Conservation (phyloP, 371 early-diverging fungal species). For the Lichtheimia hyalospora region DNA sequence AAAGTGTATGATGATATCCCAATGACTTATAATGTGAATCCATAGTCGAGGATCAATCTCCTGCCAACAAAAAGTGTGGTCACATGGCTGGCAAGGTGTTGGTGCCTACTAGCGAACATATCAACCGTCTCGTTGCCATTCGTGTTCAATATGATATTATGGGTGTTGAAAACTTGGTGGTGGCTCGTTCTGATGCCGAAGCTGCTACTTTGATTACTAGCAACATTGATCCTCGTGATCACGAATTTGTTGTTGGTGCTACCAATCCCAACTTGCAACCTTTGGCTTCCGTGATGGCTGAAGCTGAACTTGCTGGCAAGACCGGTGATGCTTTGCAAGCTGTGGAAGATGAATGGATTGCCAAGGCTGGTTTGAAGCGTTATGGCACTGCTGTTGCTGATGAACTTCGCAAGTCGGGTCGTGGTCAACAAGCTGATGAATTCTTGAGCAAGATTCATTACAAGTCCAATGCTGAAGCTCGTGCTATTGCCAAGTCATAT, state of each 20-base stretch:
- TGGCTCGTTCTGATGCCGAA: slow-evolving; percentile 97
- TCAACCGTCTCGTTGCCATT: slow-evolving; percentile 94
- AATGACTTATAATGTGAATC: too few relatives aligned
- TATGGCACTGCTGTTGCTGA: slow-evolving; percentile 85
- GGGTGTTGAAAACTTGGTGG: slow-evolving; percentile 94
- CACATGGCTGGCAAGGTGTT: slow-evolving; percentile 99
- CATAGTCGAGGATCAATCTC: slow-evolving; percentile 93
- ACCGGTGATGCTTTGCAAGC: slow-evolving; percentile 76
- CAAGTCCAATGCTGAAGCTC: slow-evolving; percentile 85
- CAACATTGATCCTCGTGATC: slow-evolving; percentile 97
- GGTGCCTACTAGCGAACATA: slow-evolving; percentile 96
- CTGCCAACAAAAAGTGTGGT: slow-evolving; percentile 98
- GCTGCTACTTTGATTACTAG: slow-evolving; percentile 95
- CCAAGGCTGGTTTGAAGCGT: slow-evolving; percentile 81
- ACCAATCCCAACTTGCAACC: slow-evolving; percentile 80
- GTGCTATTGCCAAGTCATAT: slow-evolving; percentile 72
- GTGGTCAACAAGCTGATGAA: slow-evolving; percentile 40
- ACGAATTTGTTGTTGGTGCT: slow-evolving; percentile 92
- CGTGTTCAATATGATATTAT: slow-evolving; percentile 98
- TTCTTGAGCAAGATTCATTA: slow-evolving; percentile 59
- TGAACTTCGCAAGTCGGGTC: slow-evolving; percentile 62
- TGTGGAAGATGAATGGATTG: slow-evolving; percentile 90
- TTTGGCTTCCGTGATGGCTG: slow-evolving; percentile 76
- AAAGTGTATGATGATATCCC: too few relatives aligned
- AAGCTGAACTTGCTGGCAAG: slow-evolving; percentile 77